phyloP scores from a whole-genome alignment of 2,329 filamentous ascomycete species.

The Pseudocercospora crystallina region DNA sequence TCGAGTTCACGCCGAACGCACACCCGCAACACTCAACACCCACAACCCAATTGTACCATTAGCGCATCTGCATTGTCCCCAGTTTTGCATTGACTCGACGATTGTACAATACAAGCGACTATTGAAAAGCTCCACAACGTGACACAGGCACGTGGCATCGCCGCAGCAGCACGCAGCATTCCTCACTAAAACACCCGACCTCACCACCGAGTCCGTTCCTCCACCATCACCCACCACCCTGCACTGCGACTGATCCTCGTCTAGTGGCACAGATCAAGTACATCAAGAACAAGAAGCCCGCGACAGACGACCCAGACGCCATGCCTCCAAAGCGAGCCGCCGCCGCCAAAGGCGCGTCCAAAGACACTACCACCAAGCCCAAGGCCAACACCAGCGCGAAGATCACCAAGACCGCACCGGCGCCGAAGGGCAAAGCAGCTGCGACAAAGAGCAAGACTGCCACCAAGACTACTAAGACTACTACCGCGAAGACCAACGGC shows the following conservation, averaged over 20 bases:
- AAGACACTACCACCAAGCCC: conserved; percentile 17
- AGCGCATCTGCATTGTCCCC: no score
- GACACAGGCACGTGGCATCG: no score
- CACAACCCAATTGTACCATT: no score
- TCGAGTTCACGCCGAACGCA: not conserved
- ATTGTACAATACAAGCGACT: no score
- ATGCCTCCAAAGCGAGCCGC: conserved; percentile 24
- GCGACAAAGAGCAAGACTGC: conserved; percentile 7
- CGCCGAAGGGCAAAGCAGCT: conserved; percentile 26
- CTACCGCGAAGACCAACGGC: conserved; percentile 27
- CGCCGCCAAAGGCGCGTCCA: conserved; percentile 15
- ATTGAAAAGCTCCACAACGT: no score
- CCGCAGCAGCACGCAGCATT: no score
- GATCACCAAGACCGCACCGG: conserved; percentile 23
- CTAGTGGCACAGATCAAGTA: conserved; percentile 33
- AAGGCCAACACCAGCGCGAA: conserved; percentile 34
- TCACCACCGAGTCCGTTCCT: no score
- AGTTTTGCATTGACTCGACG: no score
- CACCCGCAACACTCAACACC: no score
- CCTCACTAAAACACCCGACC: no score
- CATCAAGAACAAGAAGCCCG: conserved; percentile 29
- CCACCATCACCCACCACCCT: no score
- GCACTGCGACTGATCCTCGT: not conserved
- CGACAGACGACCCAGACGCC: conserved; percentile 14
- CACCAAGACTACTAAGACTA: not conserved